Base-by-base conservation (phyloP, 352 stramenopile species). In the Phytophthora quininea region DNA sequence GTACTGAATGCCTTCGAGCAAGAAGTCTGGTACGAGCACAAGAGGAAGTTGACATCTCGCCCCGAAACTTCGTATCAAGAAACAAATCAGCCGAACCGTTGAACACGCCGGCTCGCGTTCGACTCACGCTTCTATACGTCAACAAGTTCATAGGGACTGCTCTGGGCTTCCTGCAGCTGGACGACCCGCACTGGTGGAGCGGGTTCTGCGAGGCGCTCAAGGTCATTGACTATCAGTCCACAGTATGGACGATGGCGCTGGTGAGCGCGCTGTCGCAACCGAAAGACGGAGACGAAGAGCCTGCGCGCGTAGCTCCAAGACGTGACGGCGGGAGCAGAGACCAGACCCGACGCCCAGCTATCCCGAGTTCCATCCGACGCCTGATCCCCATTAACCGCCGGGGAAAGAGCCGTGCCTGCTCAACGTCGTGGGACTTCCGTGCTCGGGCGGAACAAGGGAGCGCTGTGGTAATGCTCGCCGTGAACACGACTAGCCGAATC, bases 61-160 rank as follows among this genome's bases (percentile, higher is more conserved):
- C 53, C 3, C 42, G 35, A 27, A 37, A 30, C 1, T 64, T 64
- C 48, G 55, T 70, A 4, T 51, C 50, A 4, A 62, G 55, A 50
- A 71, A 65, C 63, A 71, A 71, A 50, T 71, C 55, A 0, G 63
- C 63, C 1, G 56, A 66, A 10, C 49, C 55, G 2, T 40, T 3
- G 1, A 8, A 47, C 15, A 14, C 54, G 6, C 37, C 47, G 0
- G 3, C 40, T 0, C 62, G 55, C 4, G 48, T 70, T 29, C 43
- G 49, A 14, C 33, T 65, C 0, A 32, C 43, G 0, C 50, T 62
- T 0, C 40, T 58, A 4, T 70, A 53, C 45, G 46, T 40, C 0
- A 61, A 58, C 54, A 56, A 58, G 27, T 58, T 61, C 19, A 32
- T 61, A 0, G 54, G 54, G 10, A 12, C 0, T 7, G 51, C 45